Evolutionary conservation across 31 red algal genomes (phyloP).

Genomic region (Endocladia muricata): DNA sequence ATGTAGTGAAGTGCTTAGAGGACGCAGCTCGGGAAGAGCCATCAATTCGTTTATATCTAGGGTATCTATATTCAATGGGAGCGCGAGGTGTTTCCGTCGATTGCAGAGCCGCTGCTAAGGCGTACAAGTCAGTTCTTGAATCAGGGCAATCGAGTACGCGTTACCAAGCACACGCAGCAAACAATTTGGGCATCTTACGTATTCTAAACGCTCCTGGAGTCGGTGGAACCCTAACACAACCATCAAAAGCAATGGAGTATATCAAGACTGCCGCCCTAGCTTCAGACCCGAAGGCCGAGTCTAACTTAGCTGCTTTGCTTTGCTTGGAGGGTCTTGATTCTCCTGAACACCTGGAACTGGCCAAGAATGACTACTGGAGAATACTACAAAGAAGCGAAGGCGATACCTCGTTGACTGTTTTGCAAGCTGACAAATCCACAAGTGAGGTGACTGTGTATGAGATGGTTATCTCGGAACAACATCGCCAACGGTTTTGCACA

Average conservation of each 20-base stretch:
- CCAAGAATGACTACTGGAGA: constrained; percentile 19
- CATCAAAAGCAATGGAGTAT: constrained; percentile 1
- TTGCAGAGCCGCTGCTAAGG: constrained; percentile 24
- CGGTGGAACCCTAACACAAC: neutral
- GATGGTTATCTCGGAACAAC: neutral
- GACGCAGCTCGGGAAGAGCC: constrained; percentile 17
- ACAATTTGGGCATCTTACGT: constrained; percentile 5
- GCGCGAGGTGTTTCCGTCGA: constrained; percentile 13
- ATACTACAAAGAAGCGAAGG: neutral
- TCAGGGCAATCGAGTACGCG: constrained; percentile 8
- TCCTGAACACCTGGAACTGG: neutral
- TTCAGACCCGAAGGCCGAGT: constrained; percentile 18
- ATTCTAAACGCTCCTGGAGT: neutral
- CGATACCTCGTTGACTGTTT: constrained; percentile 1
- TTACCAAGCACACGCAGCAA: constrained; percentile 48
- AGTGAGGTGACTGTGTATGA: constrained; percentile 23
- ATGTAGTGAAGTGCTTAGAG: constrained; percentile 15
- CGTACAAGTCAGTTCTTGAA: constrained; percentile 34
- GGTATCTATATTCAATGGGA: constrained; percentile 39
- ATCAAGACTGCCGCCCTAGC: constrained; percentile 14
- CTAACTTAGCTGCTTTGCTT: constrained; percentile 32
- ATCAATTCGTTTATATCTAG: constrained; percentile 25
- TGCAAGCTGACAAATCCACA: constrained; percentile 1
- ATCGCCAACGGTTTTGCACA: constrained; percentile 32
- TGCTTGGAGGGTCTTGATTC: constrained; percentile 1